Evolutionary conservation across 2,329 filamentous ascomycete species (phyloP), one percentile per base, ranked within the genome.

Genomic region (Cyclaneusma minus): DNA sequence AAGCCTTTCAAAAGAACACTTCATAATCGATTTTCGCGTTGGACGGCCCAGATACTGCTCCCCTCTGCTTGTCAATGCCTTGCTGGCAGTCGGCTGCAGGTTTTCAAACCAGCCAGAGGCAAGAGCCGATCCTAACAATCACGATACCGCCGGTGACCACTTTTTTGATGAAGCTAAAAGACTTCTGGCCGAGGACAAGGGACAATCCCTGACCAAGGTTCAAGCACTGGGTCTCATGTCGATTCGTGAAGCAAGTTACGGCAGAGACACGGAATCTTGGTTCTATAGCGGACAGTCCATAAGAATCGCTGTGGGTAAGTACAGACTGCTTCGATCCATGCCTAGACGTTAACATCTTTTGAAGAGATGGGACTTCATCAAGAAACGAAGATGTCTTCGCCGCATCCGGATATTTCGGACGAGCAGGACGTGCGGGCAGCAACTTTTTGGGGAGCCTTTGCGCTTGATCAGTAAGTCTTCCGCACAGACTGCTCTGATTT

Each of bases 171-270:
- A 84, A 45, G 64, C 69, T 6, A 60, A 65, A 33, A 57, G 70
- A 7, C 54, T 82, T 0, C 58, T 80, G 16, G 55, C 64, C 29
- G 53, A 64, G 29, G 64, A 71, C 35, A 46, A 53, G 2, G 55
- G 45, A 51, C 20, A 55, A 78, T 32, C 65, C 5, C 50, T 83
- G 16, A 79, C 76, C 3, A 81, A 73, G 4, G 72, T 80, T 22
- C 78, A 84, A 51, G 77, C 78, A 2, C 53, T 84, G 11, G 75
- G 75, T 5, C 66, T 84, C 39, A 79, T 85, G 74, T 74, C 73
- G 5, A 70, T 82, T 35, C 58, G 77, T 21, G 76, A 84, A 50
- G 74, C 72, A 3, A 81, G 75, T 41, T 73, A 69, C 35, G 76
- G 76, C 1, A 61, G 76, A 17, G 73, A 82, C 40, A 79, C 72